Evolutionary conservation across 75 land plant genomes (phyloP), one percentile per base, ranked within the genome.

Genomic region (Selaginella moellendorffii): DNA sequence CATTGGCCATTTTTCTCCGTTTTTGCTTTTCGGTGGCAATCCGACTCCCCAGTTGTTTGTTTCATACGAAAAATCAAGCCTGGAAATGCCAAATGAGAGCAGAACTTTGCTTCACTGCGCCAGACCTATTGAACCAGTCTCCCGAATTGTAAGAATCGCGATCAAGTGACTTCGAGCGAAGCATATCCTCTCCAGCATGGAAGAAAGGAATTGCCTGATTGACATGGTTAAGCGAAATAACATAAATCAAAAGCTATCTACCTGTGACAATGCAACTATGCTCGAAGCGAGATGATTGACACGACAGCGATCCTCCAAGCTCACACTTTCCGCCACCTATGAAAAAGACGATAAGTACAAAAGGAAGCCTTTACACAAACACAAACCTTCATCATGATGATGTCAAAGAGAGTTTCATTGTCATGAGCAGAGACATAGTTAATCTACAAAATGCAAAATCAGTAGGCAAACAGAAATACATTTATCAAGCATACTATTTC

Each of bases 91-190:
- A 36, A 14, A 36, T 36, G 46, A 36, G 14, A 36, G 46, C 5
- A 36, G 14, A 36, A 36, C 14, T 14, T 36, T 36, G n/a, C n/a
- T n/a, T n/a, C n/a, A n/a, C n/a, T n/a, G 27, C 12, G 25, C 52
- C 31, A 10, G 19, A 77, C 98, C 96, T 93, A 63, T 93, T 93
- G 66, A 93, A 93, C 98, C 98, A 93, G 76, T 93, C 98, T 42
- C 98, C 96, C 68, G 98, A 93, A 54, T 93, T 85, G 76, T 93
- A 93, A 14, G 98, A 93, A 68, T 93, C 98, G 31, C 98, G 96
- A 76, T 93, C 98, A 54, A 93, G 80, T 51, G 98, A 93, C 54
- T 93, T 93, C 36, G 96, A 93, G 29, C 96, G 98, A 24, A 93
- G 68, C 68, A 93, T 77, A 54, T 93, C 98, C 77, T 93, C 98